Base-by-base conservation (phyloP, 345 rosid species). In the Raphanus sativus region DNA sequence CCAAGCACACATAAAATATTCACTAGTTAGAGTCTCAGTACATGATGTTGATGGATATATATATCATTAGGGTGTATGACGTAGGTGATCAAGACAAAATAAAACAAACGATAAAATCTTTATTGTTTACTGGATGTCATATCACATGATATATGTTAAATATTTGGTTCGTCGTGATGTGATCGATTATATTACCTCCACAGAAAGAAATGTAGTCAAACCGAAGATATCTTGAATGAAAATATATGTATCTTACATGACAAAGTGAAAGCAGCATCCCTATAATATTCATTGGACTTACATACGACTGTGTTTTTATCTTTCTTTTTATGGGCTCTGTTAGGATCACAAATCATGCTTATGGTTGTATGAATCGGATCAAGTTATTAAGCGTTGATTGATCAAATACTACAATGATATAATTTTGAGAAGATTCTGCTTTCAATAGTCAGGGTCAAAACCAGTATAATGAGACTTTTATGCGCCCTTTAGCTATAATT, bases 1-100 rank as follows among this genome's bases (percentile, higher is more conserved):
- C 24, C 5, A 32, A 75, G 34, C 62, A 75, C 67, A 52, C 29
- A 21, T 34, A 55, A 69, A 16, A 32, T 52, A 69, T 16, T 32
- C 48, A 30, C 7, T 55, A 50, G 50, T 54, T 69, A 17, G 48
- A 50, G 42, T 26, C 59, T 45, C 38, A 26, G 40, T 0, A 8
- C 13, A 65, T 67, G 40, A 17, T 16, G 10, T 52, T 52, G 16
- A 30, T 52, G 10, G 29, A 54, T 30, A 2, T 69, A 54, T 69
- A 32, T 52, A 26, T 28, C 24, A 21, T 21, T 21, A 21, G 30
- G 3, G 62, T 52, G 48, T 52, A 28, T 58, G 24, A 58, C n/a
- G n/a, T 25, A 59, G 32, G 63, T 60, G 34, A 12, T 26, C 7
- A 26, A 60, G 8, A 2, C 64, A 28, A 26, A 1, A 26, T 59